phyloP scores from a whole-genome alignment of 495 filamentous ascomycete species.

The Hypoxylon fragiforme region DNA sequence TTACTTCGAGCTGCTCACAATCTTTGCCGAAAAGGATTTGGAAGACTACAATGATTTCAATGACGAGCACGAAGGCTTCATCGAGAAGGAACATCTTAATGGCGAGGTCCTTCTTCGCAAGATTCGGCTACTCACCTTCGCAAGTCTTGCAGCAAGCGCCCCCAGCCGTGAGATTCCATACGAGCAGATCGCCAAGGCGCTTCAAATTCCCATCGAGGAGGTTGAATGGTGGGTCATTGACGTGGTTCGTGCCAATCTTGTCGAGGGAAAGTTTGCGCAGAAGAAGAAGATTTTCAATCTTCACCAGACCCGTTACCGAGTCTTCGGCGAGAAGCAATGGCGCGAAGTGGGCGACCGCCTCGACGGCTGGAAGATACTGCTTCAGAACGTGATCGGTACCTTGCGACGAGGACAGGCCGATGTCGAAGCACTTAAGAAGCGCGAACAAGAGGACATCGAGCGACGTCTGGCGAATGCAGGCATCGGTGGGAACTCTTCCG shows the following conservation, averaged over 20 bases:
- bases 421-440: conserved; percentile 59
- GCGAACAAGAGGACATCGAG: conserved; percentile 61
- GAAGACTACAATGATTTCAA: conserved; percentile 96
- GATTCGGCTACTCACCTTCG: conserved; percentile 92
- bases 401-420: conserved; percentile 78
- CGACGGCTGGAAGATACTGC: conserved; percentile 82
- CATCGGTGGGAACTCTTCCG: conserved; percentile 33
- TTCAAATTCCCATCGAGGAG: conserved; percentile 78
- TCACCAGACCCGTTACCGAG: conserved; percentile 90
- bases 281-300: conserved; percentile 89
- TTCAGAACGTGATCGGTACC: conserved; percentile 73
- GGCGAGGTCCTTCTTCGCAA: conserved; percentile 71
- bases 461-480: conserved; percentile 53
- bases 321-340: conserved; percentile 98
- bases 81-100: conserved; percentile 71
- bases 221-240: conserved; percentile 99
- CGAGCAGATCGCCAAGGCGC: conserved; percentile 72
- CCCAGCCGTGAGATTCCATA: conserved; percentile 85
- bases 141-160: conserved; percentile 80
- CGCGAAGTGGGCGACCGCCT: conserved; percentile 84
- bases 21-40: conserved; percentile 88
- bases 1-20: conserved; percentile 87
- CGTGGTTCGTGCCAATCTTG: conserved; percentile 88
- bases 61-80: conserved; percentile 76
- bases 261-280: conserved; percentile 93